Percentiles rank a stretch among this genome's conserved stretches.
phyloP scores from a whole-genome alignment of 2,329 filamentous ascomycete species.

The Cyanodermella asteris region DNA sequence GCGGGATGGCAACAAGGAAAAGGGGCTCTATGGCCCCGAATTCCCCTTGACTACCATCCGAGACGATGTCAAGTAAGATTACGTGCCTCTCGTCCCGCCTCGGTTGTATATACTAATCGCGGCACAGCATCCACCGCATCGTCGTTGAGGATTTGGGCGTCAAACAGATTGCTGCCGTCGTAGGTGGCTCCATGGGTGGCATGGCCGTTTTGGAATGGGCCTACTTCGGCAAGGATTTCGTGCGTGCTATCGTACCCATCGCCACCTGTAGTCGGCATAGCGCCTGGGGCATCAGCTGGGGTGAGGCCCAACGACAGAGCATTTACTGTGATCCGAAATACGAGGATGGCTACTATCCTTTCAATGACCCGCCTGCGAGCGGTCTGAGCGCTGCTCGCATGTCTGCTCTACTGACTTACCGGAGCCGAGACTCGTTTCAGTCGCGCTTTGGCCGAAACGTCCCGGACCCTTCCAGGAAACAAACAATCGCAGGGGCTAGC shows the following conservation, averaged over 20 bases:
- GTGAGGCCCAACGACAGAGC: slow-evolving; percentile 34
- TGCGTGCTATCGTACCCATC: slow-evolving; percentile 31
- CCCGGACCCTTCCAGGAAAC: slow-evolving; percentile 62
- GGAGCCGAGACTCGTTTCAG: slow-evolving; percentile 93
- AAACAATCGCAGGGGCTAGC: too few relatives aligned
- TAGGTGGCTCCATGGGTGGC: slow-evolving; percentile 36
- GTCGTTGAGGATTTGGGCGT: slow-evolving; percentile 33
- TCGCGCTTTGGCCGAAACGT: slow-evolving; percentile 83
- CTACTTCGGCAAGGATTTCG: slow-evolving; percentile 48
- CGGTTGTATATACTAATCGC: neutral
- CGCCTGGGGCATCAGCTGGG: slow-evolving; percentile 38
- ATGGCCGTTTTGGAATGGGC: slow-evolving; percentile 36
- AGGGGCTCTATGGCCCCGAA: slow-evolving; percentile 75
- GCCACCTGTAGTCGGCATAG: slow-evolving; percentile 33
- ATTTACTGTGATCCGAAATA: slow-evolving; percentile 98
- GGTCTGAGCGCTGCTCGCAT: slow-evolving; percentile 88
- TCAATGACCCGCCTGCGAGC: slow-evolving; percentile 64
- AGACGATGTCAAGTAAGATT: slow-evolving; percentile 72
- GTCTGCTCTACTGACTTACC: slow-evolving; percentile 87
- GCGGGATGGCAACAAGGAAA: slow-evolving; percentile 53
- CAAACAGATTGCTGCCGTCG: slow-evolving; percentile 29
- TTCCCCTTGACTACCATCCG: slow-evolving; percentile 89
- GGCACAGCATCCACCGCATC: slow-evolving; percentile 27
- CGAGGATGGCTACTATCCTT: slow-evolving; percentile 84
- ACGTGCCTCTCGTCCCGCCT: slow-evolving; percentile 1